Base-by-base conservation (phyloP, 768 basidiomycete genomes). In the Lyophyllum shimeji region DNA sequence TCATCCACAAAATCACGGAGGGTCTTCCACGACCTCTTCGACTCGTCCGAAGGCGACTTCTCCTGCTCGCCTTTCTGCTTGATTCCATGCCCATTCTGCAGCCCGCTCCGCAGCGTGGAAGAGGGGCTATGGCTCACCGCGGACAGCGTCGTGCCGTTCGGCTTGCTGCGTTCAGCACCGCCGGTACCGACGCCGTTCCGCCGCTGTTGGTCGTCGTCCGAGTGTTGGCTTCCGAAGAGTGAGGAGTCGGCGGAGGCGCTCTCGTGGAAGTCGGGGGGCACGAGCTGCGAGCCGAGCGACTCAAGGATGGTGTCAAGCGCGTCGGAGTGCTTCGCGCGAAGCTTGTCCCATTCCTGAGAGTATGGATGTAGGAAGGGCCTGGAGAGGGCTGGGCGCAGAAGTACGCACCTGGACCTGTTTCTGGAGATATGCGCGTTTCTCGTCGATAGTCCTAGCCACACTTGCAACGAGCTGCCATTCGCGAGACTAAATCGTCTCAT, bases 1-100 rank as follows among this genome's bases (percentile, higher is more conserved):
- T 94, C 92, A 62, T 93, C 89, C 33, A 93, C 89, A 68, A 94
- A 93, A 66, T 93, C 90, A 31, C 92, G 81, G 31, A 93, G 65
- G 0, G 87, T 89, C 76, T 91, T 93, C 91, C 91, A 93, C 29
- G 74, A 77, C 39, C 74, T 76, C 55, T 84, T 75, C 61, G 87
- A 85, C 23, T 63, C 65, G 53, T 64, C 52, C 59, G 71, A 53
- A 63, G 71, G 70, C 33, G 51, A 59, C 63, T 52, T 52, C 43
- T 39, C 55, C 33, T 56, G 60, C n/a, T 62, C 53, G 45, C 54
- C 6, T 42, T 40, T 29, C 29, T 4, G 29, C 29, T n/a, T n/a
- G n/a, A n/a, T n/a, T n/a, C n/a, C n/a, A n/a, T 5, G 29, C 29
- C 59, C 61, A 24, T 58, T 60, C n/a, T 52, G 57, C 48, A 62